Conservation (phyloP, 805 yeast genomes). For the Lipomyces starkeyi region DNA sequence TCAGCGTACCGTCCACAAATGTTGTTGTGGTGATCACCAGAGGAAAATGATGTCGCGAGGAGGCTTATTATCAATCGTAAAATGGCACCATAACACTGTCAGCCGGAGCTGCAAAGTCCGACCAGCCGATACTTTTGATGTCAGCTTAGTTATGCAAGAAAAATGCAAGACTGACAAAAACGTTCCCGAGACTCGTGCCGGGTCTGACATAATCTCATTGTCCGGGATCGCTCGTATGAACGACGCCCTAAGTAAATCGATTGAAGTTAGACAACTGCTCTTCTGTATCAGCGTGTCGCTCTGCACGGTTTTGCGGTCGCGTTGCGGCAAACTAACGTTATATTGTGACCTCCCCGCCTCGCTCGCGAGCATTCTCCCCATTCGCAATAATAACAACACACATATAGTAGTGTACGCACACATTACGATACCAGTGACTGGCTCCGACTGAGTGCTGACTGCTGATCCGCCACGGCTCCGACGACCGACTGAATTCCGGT, state of each 20-base stretch:
- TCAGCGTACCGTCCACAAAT: too few species aligned
- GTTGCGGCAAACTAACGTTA: neutral
- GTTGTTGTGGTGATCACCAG: too few species aligned
- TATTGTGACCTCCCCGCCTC: neutral
- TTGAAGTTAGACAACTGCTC: too few species aligned
- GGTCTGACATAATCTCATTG: slow-evolving; percentile 11
- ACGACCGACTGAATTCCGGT: neutral
- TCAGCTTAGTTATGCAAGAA: neutral
- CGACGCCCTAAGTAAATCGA: neutral
- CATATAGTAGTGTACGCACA: neutral
- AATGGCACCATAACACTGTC: too few species aligned
- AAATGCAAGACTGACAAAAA: neutral
- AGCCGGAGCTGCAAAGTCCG: too few species aligned
- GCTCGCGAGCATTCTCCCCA: neutral
- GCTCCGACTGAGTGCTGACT: neutral
- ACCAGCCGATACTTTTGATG: too few species aligned
- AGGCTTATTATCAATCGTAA: too few species aligned
- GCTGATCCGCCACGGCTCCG: neutral
- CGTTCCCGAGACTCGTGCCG: neutral
- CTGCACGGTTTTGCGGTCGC: too few species aligned
- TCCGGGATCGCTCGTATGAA: neutral
- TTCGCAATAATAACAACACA: neutral
- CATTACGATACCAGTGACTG: neutral
- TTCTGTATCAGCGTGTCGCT: too few species aligned
- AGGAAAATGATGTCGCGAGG: too few species aligned